A percentile compares a stretch with the other conserved stretches of the same genome.
phyloP scores from a whole-genome alignment of 2,329 filamentous ascomycete species.

The Neonectria hederae region DNA sequence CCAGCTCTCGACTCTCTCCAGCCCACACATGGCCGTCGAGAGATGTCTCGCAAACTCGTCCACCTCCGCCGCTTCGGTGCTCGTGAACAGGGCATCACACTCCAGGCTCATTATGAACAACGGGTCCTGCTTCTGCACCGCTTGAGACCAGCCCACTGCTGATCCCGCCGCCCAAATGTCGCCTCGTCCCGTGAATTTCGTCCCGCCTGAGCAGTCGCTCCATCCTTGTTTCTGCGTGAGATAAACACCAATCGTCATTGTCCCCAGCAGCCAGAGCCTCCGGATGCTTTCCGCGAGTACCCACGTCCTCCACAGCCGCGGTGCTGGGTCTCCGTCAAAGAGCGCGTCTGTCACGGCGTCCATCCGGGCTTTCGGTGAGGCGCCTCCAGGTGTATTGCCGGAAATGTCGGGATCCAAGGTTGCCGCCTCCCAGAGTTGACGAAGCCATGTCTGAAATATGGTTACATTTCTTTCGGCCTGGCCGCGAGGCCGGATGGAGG shows the following conservation, averaged over 20 bases:
- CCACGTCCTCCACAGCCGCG: slow-evolving; percentile 20
- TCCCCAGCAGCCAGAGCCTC: slow-evolving; percentile 15
- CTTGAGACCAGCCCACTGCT: neutral
- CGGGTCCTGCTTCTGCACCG: slow-evolving; percentile 8
- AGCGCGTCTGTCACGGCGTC: slow-evolving; percentile 1
- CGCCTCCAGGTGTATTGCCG: neutral
- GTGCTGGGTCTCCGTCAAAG: slow-evolving; percentile 18
- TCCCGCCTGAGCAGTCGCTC: slow-evolving; percentile 11
- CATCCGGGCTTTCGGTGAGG: neutral
- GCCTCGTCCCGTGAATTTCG: slow-evolving; percentile 6
- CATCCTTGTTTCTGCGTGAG: slow-evolving; percentile 8
- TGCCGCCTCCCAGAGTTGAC: slow-evolving; percentile 16
- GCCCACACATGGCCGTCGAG: slow-evolving; percentile 16
- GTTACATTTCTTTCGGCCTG: slow-evolving; percentile 17
- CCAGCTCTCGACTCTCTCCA: slow-evolving; percentile 20
- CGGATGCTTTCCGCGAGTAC: slow-evolving; percentile 22
- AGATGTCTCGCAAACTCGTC: slow-evolving; percentile 16
- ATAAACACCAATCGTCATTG: slow-evolving; percentile 17
- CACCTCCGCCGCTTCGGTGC: neutral
- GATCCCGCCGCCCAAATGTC: slow-evolving; percentile 9
- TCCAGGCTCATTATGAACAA: slow-evolving; percentile 15
- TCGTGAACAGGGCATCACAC: slow-evolving; percentile 2
- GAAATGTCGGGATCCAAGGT: slow-evolving; percentile 2
- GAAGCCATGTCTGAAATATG: slow-evolving; percentile 8
- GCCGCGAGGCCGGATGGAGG: slow-evolving; percentile 11